These are phyloP conservation scores for Boletellus sp. DNA, from an alignment of 768 basidiomycete species.

Conservation along the genomic window DNA sequence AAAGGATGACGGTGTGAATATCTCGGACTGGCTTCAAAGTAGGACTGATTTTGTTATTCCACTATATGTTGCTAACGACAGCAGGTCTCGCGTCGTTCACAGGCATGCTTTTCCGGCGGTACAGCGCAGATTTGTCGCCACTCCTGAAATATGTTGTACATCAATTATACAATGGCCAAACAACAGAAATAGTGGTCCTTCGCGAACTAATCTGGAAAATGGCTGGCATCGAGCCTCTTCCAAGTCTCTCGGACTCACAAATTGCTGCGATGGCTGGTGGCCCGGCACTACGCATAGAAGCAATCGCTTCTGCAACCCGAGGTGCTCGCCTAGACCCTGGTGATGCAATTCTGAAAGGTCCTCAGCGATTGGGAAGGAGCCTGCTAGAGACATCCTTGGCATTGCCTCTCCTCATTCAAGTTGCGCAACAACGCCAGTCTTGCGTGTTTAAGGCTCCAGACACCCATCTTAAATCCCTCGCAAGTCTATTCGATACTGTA, in stretches of 20 bases:
- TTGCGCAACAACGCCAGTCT: slow-evolving; percentile 86
- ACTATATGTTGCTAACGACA: slow-evolving; percentile 18
- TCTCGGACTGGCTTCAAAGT: slow-evolving; percentile 91
- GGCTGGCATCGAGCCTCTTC: slow-evolving; percentile 90
- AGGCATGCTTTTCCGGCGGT: slow-evolving; percentile 86
- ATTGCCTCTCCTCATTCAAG: slow-evolving; percentile 85
- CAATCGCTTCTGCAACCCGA: slow-evolving; percentile 73
- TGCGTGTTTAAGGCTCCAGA: slow-evolving; percentile 74
- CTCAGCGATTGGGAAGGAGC: slow-evolving; percentile 60
- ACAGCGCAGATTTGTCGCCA: slow-evolving; percentile 77
- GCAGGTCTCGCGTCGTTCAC: slow-evolving; percentile 90
- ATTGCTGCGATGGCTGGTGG: slow-evolving; percentile 91
- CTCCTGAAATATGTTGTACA: slow-evolving; percentile 89
- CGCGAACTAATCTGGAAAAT: slow-evolving; percentile 92
- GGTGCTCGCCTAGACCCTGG: slow-evolving; percentile 69
- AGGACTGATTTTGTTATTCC: slow-evolving; percentile 32
- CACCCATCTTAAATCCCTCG: slow-evolving; percentile 81
- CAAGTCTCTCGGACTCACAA: slow-evolving; percentile 85
- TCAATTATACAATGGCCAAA: slow-evolving; percentile 77
- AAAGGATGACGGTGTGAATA: slow-evolving; percentile 90
- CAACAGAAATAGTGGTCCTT: slow-evolving; percentile 88
- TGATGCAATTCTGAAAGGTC: slow-evolving; percentile 62
- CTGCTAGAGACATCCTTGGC: slow-evolving; percentile 70
- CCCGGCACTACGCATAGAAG: slow-evolving; percentile 80
- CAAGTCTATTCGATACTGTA: slow-evolving; percentile 85